Conservation (phyloP, 169 alveolate genomes). For the Cyclospora cayetanensis region DNA sequence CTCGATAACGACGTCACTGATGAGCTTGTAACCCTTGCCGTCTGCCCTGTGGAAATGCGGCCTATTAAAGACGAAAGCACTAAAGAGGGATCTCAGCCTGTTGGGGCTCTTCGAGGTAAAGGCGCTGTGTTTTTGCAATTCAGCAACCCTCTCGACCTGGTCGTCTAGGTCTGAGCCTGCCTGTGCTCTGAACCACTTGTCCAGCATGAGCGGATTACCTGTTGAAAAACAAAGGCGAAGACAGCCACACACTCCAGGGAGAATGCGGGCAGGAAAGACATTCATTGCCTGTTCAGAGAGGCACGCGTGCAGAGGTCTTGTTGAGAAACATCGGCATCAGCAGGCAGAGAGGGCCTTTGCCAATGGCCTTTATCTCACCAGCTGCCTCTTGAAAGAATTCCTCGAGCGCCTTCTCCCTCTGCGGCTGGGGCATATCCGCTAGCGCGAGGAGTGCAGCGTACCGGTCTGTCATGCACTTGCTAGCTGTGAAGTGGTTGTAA, state of each 20-base stretch:
- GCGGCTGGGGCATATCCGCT: neutral
- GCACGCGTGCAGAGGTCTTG: no score
- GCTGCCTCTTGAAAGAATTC: neutral
- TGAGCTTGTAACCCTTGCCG: slow-evolving; percentile 68
- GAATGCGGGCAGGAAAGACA: neutral
- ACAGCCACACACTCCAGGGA: neutral
- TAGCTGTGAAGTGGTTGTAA: neutral
- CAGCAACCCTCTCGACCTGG: slow-evolving; percentile 48
- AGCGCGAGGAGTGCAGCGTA: slow-evolving; percentile 45
- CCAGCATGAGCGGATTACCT: slow-evolving; percentile 27
- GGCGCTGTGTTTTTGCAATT: slow-evolving; percentile 59
- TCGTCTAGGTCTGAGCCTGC: slow-evolving; percentile 61
- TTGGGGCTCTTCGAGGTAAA: slow-evolving; percentile 69
- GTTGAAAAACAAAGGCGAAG: neutral
- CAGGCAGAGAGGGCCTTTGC: neutral
- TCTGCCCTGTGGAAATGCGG: slow-evolving; percentile 47
- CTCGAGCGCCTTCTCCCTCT: slow-evolving; percentile 38
- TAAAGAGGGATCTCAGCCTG: slow-evolving; percentile 26
- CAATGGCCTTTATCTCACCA: no score
- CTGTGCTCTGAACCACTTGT: slow-evolving; percentile 71
- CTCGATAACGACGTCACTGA: slow-evolving; percentile 40
- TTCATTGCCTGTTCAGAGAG: neutral
- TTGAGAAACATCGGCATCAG: neutral
- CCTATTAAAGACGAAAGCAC: neutral
- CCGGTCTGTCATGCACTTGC: slow-evolving; percentile 47